These are phyloP conservation scores for Vitis hybrid DNA, from an alignment of 177 flowering plant genomes.

Conservation along the genomic window DNA sequence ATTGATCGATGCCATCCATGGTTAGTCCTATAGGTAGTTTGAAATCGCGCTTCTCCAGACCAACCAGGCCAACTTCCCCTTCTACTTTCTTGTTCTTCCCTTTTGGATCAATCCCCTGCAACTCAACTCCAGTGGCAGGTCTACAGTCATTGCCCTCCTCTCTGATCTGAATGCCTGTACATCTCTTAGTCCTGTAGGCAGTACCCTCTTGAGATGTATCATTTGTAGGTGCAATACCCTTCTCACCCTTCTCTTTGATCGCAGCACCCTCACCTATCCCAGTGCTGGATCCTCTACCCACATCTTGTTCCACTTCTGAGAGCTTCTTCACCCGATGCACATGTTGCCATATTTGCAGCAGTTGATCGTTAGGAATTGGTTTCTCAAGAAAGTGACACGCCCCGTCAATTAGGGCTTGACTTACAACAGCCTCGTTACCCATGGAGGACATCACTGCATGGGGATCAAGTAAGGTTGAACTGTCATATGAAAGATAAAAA, in stretches of 20 bases:
- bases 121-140: background rate
- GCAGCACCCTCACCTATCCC: background rate
- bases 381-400: constrained; percentile 21
- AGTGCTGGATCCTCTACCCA: background rate
- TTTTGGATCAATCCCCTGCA: background rate
- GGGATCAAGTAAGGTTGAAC: background rate
- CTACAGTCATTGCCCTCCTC: background rate
- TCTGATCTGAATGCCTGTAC: too few relatives aligned
- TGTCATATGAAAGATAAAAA: background rate
- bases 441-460: constrained; percentile 20
- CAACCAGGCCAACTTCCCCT: background rate
- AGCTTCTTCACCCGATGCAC: background rate
- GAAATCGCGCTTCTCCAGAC: background rate
- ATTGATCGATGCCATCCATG: background rate
- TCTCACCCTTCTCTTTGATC: background rate
- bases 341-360: constrained; percentile 29
- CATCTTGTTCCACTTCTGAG: background rate
- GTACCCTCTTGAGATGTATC: background rate
- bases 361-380: constrained; percentile 16
- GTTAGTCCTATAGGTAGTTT: background rate
- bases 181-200: too few relatives aligned
- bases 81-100: constrained; percentile 1
- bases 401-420: constrained; percentile 14
- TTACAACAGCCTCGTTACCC: background rate
- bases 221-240: too few relatives aligned